Percentiles rank a stretch among this genome's conserved stretches.
phyloP scores from a whole-genome alignment of 176 grass and related monocot genomes.

The Stipa capillata region DNA sequence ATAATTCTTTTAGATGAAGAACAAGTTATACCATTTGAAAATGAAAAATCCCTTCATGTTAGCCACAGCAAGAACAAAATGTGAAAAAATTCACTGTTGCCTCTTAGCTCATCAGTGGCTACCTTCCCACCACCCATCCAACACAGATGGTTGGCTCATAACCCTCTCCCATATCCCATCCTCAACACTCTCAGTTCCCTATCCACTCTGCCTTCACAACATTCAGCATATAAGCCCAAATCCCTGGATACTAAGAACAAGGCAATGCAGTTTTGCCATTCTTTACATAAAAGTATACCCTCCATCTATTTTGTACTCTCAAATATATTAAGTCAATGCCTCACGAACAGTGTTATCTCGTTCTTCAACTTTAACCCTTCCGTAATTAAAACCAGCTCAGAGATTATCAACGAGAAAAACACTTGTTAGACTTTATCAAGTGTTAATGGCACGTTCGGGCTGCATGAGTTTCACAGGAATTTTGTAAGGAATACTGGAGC shows the following conservation, averaged over 20 bases:
- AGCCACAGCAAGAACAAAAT: neutral
- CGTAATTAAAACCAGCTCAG: neutral
- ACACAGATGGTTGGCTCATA: neutral
- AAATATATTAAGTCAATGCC: neutral
- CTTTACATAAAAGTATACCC: neutral
- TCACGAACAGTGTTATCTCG: too few species aligned
- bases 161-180: neutral
- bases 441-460: neutral
- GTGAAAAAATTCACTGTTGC: neutral
- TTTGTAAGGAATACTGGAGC: neutral
- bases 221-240: neutral
- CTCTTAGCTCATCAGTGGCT: neutral
- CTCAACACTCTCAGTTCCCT: too few species aligned
- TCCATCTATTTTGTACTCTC: neutral
- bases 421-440: neutral
- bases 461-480: neutral
- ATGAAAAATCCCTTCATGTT: neutral
- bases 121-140: neutral
- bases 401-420: neutral
- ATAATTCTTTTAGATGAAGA: neutral
- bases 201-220: neutral
- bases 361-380: neutral
- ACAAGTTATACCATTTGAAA: neutral
- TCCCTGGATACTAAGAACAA: neutral
- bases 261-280: neutral